Evolutionary conservation across 805 yeast genomes (phyloP), one percentile per base, ranked within the genome.

Genomic region (Grigorovia transvaalensis): DNA sequence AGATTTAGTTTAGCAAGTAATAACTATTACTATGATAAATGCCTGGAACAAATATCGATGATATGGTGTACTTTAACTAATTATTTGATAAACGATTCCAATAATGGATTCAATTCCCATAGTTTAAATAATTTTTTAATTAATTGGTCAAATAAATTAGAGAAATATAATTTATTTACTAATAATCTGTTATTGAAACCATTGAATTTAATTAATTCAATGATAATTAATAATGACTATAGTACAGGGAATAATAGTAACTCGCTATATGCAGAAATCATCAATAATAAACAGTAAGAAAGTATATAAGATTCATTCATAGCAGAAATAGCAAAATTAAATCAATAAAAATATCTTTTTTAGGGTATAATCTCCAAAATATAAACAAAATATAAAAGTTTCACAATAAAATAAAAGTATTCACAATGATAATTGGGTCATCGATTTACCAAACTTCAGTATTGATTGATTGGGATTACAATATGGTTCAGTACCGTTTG

Each of bases 21-120:
- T 53, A 68, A 68, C 50, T 68, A 68, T 53, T 68, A 66, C 52
- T 66, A 65, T 49, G 68, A 66, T 52, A 65, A 64, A 54, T 64
- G 70, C 51, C 53, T 65, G 49, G 71, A 68, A 51, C 70, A 68
- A 54, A 42, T 68, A 20, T 61, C 69, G 27, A 61, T 56, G 46
- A 57, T 66, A 19, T 67, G 69, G 69, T 59, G 61, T 46, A 59
- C 65, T 19, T 60, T 64, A 18, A 60, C 65, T 42, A 60, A 62
- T 47, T 61, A 62, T 44, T 51, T 62, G n/a, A 54, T 63, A 9
- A 56, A 57, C 23, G 65, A 63, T 50, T 46, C 51, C n/a, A 30
- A 44, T 29, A 38, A 38, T 38, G 42, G n/a, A 13, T 38, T 38
- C 15, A 29, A 57, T 18, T 51, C 55, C 15, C 57, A 59, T 45